Evolutionary conservation across 208 protist species (phyloP).

Genomic region (Acanthamoeba royreba): DNA sequence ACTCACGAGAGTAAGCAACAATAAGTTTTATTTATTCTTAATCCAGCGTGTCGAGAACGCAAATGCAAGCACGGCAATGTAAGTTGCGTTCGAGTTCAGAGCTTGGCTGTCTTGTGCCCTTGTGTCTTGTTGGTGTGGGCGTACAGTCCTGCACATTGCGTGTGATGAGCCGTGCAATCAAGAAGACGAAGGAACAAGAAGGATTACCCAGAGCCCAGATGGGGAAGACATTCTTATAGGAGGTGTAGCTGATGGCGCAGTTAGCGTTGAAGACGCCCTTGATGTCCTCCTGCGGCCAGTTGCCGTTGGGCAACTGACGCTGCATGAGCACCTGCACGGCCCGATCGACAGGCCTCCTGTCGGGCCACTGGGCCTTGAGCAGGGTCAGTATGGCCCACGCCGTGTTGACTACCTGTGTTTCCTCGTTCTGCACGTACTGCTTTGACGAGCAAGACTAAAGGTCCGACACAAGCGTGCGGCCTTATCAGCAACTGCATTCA

Average conservation of each 20-base stretch:
- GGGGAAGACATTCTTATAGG: slow-evolving; percentile 90
- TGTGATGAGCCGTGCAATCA: background rate
- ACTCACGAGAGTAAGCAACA: no score
- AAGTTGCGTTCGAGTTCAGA: no score
- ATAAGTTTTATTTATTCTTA: no score
- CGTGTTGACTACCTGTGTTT: slow-evolving; percentile 94
- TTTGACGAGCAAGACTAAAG: slow-evolving; percentile 13
- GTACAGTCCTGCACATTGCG: background rate
- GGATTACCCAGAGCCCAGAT: slow-evolving; percentile 91
- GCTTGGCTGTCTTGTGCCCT: background rate
- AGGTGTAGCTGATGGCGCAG: slow-evolving; percentile 95
- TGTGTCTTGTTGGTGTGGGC: background rate
- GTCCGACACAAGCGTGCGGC: background rate
- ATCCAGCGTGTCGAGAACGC: no score
- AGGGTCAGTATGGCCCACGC: slow-evolving; percentile 94
- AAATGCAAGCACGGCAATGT: no score
- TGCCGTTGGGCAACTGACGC: slow-evolving; percentile 69
- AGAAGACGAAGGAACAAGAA: background rate
- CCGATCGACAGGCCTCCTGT: slow-evolving; percentile 77
- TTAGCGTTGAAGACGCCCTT: slow-evolving; percentile 97
- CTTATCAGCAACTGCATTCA: background rate
- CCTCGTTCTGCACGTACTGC: slow-evolving; percentile 41
- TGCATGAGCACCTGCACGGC: slow-evolving; percentile 77
- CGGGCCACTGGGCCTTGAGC: slow-evolving; percentile 84
- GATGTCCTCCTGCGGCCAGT: slow-evolving; percentile 80